Evolutionary conservation across 192 early-diverging fungal genomes (phyloP).

Genomic region (Gonapodya prolifera): DNA sequence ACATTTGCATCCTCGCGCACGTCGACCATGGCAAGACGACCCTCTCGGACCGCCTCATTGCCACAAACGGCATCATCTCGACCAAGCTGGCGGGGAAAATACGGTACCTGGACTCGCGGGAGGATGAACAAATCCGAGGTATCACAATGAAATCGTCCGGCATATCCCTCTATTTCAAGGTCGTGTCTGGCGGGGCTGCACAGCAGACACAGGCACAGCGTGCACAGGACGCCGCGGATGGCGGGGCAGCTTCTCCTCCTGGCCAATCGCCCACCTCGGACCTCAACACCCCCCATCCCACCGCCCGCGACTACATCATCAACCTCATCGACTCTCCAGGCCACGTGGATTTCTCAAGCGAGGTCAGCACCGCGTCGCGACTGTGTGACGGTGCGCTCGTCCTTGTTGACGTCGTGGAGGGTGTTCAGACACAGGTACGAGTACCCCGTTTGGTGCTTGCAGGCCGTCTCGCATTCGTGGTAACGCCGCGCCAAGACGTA

Average conservation of each 20-base stretch:
- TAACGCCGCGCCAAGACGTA: slow-evolving; percentile 50
- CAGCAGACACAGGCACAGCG: slow-evolving; percentile 13
- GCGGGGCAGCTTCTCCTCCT: not conserved
- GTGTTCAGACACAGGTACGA: slow-evolving; percentile 86
- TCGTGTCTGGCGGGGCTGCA: slow-evolving; percentile 23
- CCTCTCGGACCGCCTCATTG: slow-evolving; percentile 82
- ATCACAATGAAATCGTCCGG: slow-evolving; percentile 98
- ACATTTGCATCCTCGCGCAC: slow-evolving; percentile 96
- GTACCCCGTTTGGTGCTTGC: not conserved
- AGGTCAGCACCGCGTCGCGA: slow-evolving; percentile 97
- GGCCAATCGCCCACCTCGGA: not conserved
- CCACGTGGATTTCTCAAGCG: slow-evolving; percentile 95
- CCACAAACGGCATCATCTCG: slow-evolving; percentile 98
- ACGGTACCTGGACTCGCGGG: slow-evolving; percentile 87
- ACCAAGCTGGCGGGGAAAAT: slow-evolving; percentile 89
- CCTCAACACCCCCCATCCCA: too few relatives aligned
- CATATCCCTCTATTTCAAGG: slow-evolving; percentile 84
- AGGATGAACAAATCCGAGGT: slow-evolving; percentile 95
- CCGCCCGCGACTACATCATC: slow-evolving; percentile 65
- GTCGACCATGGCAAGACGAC: slow-evolving; percentile 99
- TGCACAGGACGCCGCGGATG: not conserved
- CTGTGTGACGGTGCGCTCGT: slow-evolving; percentile 92
- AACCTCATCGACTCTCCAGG: slow-evolving; percentile 98
- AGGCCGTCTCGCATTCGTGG: not conserved
- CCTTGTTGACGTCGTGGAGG: slow-evolving; percentile 94